Base-by-base conservation (phyloP, 768 basidiomycete genomes). In the Tricholoma saponaceum region DNA sequence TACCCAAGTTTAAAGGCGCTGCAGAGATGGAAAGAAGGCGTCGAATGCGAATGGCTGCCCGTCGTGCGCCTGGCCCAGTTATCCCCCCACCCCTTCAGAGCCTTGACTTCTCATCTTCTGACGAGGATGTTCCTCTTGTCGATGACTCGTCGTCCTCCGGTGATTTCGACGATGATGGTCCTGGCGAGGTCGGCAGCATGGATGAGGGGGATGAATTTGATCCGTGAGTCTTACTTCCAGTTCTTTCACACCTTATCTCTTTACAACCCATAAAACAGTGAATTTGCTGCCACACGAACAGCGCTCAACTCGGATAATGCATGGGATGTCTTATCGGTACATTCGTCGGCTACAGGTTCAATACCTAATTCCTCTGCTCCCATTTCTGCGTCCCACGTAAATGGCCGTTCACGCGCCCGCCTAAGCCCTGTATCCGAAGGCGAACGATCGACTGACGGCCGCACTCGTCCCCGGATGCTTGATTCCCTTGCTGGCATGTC, bases 11-110 rank as follows among this genome's bases (percentile, higher is more conserved):
- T 74, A 89, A 85, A 62, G 86, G 89, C 7, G 87, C 88, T 0
- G 90, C 83, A n/a, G 90, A 94, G 68, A 92, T 92, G 90, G 92
- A 92, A 60, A 83, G 80, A 4, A 76, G 90, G 14, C 73, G 92
- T 23, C 79, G 79, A 55, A 70, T 79, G 39, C 79, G 91, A 12
- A 82, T 93, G 76, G 82, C 81, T 39, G 86, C 86, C 4, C 81
- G 88, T 12, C 72, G 79, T 58, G 79, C 68, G n/a, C 75, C 75
- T 9, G 70, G 66, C 18, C 65, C 74, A 3, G 64, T 67, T n/a
- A 62, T 70, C n/a, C 67, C 70, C 4, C 65, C 69, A n/a, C 67
- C 71, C 22, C 66, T 67, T 54, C 73, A 75, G n/a, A 71, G 66
- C 47, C 71, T 77, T 43, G 76, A 79, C 52, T 73, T 81, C 16